A percentile compares a stretch with the other conserved stretches of the same genome.
phyloP scores from a whole-genome alignment of 169 alveolate species.

The Condylostoma magnum region DNA sequence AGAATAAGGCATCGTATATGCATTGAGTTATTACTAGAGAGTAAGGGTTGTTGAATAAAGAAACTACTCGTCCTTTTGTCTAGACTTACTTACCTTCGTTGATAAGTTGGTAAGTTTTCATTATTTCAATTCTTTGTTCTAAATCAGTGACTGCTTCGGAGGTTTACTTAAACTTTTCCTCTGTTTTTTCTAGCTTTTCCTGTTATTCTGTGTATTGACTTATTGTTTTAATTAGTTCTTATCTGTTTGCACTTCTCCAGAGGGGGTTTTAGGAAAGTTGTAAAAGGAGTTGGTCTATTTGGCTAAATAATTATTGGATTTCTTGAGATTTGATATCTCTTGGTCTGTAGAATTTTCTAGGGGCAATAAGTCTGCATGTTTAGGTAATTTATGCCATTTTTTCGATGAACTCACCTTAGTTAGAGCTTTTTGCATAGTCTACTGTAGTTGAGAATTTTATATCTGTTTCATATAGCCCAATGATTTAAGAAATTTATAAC shows the following conservation, averaged over 20 bases:
- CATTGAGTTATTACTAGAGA: background rate
- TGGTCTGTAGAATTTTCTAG: no score
- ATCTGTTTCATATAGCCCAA: no score
- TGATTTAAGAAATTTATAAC: no score
- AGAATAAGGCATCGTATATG: background rate
- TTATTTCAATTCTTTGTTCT: slow-evolving; percentile 12
- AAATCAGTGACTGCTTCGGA: background rate
- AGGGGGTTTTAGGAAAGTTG: background rate
- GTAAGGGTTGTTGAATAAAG: slow-evolving; percentile 18
- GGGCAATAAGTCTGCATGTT: no score
- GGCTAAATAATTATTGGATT: no score
- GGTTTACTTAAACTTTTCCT: background rate
- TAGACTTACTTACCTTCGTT: background rate
- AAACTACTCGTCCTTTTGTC: slow-evolving; percentile 23
- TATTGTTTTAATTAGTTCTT: background rate
- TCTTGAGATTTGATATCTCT: no score
- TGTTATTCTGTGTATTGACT: background rate
- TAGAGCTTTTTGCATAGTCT: no score
- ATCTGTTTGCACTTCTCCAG: background rate
- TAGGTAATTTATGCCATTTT: no score
- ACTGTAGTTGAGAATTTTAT: no score
- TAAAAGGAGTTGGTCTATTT: background rate
- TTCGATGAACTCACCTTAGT: no score
- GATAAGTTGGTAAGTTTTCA: background rate
- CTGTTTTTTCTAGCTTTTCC: background rate